Evolutionary conservation across 352 stramenopile species (phyloP).

Genomic region (Elongisporangium undulatum): DNA sequence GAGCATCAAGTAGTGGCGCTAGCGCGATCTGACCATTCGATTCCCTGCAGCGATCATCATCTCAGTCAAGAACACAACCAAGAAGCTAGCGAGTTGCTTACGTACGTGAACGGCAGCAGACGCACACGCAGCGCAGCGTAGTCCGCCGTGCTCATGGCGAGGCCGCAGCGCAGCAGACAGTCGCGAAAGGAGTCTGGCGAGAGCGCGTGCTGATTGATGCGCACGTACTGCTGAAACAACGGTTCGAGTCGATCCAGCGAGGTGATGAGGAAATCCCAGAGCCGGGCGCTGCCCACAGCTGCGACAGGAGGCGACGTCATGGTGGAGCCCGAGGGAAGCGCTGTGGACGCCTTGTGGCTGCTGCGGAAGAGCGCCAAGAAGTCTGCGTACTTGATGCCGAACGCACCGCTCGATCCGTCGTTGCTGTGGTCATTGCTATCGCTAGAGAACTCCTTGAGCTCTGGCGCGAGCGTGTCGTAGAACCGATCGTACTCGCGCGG

Average conservation of each 20-base stretch:
- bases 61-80: not conserved
- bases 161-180: constrained; percentile 46
- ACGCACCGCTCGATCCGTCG: constrained; percentile 3
- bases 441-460: constrained; percentile 22
- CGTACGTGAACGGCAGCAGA: constrained; percentile 56
- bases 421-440: constrained; percentile 8
- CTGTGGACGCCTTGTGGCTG: not conserved
- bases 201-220: constrained; percentile 43
- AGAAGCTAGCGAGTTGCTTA: constrained; percentile 2
- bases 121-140: constrained; percentile 62
- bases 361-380: constrained; percentile 40
- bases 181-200: constrained; percentile 61
- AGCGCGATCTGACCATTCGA: constrained; percentile 33
- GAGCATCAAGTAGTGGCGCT: constrained; percentile 33
- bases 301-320: constrained; percentile 43
- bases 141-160: constrained; percentile 64
- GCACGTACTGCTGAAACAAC: constrained; percentile 54
- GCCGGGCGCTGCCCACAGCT: constrained; percentile 34
- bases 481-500: constrained; percentile 58
- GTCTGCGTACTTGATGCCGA: constrained; percentile 57
- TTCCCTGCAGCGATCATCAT: not conserved
- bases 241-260: constrained; percentile 39
- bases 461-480: constrained; percentile 41
- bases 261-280: constrained; percentile 62
- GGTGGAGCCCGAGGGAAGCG: constrained; percentile 28